Evolutionary conservation across 2,329 filamentous ascomycete species (phyloP).

Genomic region (Sclerotinia trifoliorum): DNA sequence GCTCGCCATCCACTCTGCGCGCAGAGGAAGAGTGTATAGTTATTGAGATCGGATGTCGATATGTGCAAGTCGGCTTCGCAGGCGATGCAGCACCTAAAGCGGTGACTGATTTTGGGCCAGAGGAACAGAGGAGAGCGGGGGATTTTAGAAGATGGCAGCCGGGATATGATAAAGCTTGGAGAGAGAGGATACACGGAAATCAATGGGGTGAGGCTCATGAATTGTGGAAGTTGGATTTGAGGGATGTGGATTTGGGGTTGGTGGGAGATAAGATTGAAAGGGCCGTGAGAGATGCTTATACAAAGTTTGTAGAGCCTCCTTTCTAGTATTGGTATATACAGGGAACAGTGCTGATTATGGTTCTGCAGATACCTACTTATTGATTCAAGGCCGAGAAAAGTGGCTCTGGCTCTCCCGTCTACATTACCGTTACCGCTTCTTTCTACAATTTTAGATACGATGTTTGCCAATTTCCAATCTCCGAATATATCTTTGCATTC

Average conservation of each 20-base stretch:
- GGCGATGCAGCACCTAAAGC: constrained; percentile 77
- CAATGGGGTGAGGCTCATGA: constrained; percentile 66
- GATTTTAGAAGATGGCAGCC: constrained; percentile 74
- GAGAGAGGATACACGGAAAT: constrained; percentile 47
- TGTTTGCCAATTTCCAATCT: constrained; percentile 79
- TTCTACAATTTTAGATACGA: constrained; percentile 69
- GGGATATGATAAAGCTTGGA: constrained; percentile 51
- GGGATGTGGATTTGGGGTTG: constrained; percentile 70
- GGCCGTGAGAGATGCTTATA: constrained; percentile 75
- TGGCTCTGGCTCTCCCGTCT: constrained; percentile 75
- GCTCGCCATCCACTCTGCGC: constrained; percentile 60
- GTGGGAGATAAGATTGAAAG: constrained; percentile 86
- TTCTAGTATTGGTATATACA: background rate
- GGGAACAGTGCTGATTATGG: constrained; percentile 23
- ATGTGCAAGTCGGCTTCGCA: constrained; percentile 79
- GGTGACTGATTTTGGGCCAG: constrained; percentile 68
- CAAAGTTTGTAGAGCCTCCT: constrained; percentile 60
- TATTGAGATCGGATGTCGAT: constrained; percentile 77
- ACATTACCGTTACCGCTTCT: constrained; percentile 75
- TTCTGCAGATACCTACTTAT: constrained; percentile 58
- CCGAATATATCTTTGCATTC: constrained; percentile 81
- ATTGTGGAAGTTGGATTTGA: constrained; percentile 76
- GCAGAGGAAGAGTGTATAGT: constrained; percentile 83
- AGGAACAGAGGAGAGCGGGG: constrained; percentile 72
- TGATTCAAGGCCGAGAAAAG: constrained; percentile 72